Percentiles rank a stretch among this genome's conserved stretches.
Conservation (phyloP, 768 basidiomycete species). For the Agaricus sinodeliciosus region DNA sequence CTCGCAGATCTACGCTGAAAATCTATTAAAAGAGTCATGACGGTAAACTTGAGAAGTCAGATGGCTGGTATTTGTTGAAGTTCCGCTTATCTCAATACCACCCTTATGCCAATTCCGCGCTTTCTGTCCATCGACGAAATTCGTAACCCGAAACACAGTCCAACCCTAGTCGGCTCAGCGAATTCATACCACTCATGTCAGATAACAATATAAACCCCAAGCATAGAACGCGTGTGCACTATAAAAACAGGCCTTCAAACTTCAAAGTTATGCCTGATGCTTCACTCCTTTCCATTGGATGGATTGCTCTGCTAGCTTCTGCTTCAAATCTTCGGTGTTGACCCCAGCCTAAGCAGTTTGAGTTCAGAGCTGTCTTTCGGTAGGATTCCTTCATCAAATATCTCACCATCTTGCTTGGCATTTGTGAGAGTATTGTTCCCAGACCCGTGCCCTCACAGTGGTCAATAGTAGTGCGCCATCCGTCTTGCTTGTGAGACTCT, state of each 20-base stretch:
- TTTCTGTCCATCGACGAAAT: neutral
- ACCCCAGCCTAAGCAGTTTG: neutral
- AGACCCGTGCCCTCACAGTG: conserved; percentile 26
- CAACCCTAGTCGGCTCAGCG: neutral
- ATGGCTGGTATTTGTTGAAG: too few species aligned
- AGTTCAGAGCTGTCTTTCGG: neutral
- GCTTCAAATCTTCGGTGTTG: neutral
- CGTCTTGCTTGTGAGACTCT: neutral
- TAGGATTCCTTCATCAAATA: neutral
- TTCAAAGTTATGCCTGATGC: too few species aligned
- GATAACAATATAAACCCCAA: too few species aligned
- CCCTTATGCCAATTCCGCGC: neutral
- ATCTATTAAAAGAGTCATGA: too few species aligned
- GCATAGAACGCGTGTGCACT: too few species aligned
- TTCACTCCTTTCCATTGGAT: too few species aligned
- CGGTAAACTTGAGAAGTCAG: too few species aligned
- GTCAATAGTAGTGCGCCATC: conserved; percentile 11
- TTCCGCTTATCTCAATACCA: neutral
- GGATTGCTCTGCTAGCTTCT: neutral
- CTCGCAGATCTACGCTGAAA: too few species aligned
- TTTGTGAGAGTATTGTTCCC: conserved; percentile 19
- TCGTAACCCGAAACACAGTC: neutral
- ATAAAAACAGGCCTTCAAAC: too few species aligned
- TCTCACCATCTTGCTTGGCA: conserved; percentile 10
- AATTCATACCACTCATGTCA: neutral